A percentile compares a stretch with the other conserved stretches of the same genome.
Evolutionary conservation across 2,329 filamentous ascomycete species (phyloP).

Genomic region (Westerdykella ornata): DNA sequence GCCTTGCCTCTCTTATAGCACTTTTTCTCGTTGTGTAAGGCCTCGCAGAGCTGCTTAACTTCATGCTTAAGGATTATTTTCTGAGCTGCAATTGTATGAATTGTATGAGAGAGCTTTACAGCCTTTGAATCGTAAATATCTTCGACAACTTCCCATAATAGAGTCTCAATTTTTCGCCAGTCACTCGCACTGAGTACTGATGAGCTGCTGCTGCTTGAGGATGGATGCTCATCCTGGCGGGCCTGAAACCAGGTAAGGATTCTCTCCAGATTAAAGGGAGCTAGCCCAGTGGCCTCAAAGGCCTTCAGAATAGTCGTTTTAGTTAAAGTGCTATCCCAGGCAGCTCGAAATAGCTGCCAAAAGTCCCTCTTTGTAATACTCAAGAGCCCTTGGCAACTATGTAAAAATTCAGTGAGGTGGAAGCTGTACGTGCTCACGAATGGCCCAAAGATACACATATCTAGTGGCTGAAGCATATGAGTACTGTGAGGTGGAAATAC

Average conservation of each 20-base stretch:
- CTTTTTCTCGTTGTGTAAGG: constrained; percentile 4
- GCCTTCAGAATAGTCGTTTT: constrained; percentile 2
- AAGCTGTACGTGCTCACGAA: background rate
- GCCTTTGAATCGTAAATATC: background rate
- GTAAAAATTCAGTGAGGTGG: constrained; percentile 1
- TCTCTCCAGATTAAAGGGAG: constrained; percentile 1
- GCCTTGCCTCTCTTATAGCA: constrained; percentile 4
- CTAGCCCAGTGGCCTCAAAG: constrained; percentile 4
- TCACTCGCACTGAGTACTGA: background rate
- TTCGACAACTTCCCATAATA: constrained; percentile 1
- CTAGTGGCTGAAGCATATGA: constrained; percentile 3
- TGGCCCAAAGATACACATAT: constrained; percentile 3
- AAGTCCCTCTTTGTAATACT: background rate
- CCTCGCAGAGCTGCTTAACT: background rate
- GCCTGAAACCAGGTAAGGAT: constrained; percentile 2
- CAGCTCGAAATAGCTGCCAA: constrained; percentile 2
- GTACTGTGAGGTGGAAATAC: constrained; percentile 2
- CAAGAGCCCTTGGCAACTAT: constrained; percentile 1
- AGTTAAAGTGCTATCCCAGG: constrained; percentile 2
- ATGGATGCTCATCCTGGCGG: background rate
- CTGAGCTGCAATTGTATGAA: background rate
- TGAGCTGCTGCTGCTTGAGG: background rate
- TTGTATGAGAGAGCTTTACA: background rate
- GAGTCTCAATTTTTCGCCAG: constrained; percentile 5
- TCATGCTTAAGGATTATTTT: background rate